Evolutionary conservation across 1,284 basidiomycete species (phyloP).

Genomic region (Tetrapyrgos nigripes): DNA sequence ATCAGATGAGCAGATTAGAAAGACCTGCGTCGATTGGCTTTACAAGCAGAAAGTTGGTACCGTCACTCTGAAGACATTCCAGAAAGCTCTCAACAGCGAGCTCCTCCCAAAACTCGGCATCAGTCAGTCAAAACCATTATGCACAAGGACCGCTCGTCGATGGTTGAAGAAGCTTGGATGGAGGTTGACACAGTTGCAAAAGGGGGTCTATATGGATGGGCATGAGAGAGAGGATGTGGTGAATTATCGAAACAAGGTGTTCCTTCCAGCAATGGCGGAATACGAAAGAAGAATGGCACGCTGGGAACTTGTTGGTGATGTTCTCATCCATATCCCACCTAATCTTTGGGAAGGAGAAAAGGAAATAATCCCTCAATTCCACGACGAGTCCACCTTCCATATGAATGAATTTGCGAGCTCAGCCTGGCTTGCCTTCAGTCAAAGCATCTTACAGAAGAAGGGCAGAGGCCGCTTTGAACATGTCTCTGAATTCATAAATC

Average conservation of each 20-base stretch:
- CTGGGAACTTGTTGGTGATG: slow-evolving; percentile 24
- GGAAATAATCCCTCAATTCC: slow-evolving; percentile 36
- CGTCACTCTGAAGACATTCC: slow-evolving; percentile 35
- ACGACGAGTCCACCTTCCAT: slow-evolving; percentile 41
- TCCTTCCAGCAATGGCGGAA: slow-evolving; percentile 34
- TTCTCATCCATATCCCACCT: slow-evolving; percentile 25
- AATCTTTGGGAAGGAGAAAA: slow-evolving; percentile 31
- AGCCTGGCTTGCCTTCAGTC: slow-evolving; percentile 28
- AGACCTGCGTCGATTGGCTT: slow-evolving; percentile 28
- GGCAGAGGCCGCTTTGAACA: slow-evolving; percentile 23
- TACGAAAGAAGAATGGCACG: slow-evolving; percentile 32
- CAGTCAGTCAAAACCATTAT: no score
- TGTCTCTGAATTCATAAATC: slow-evolving; percentile 25
- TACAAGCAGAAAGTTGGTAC: slow-evolving; percentile 26
- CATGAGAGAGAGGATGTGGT: no score
- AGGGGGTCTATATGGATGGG: slow-evolving; percentile 45
- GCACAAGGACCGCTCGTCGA: no score
- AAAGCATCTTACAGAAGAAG: no score
- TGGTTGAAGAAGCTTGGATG: no score
- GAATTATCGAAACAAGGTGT: slow-evolving; percentile 33
- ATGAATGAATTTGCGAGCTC: slow-evolving; percentile 28
- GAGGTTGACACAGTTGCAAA: slow-evolving; percentile 26
- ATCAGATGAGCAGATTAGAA: no score
- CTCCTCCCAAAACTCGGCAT: no score
- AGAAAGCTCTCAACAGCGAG: no score